Evolutionary conservation across 495 filamentous ascomycete species (phyloP).

Genomic region (Schizothecium vesticola): DNA sequence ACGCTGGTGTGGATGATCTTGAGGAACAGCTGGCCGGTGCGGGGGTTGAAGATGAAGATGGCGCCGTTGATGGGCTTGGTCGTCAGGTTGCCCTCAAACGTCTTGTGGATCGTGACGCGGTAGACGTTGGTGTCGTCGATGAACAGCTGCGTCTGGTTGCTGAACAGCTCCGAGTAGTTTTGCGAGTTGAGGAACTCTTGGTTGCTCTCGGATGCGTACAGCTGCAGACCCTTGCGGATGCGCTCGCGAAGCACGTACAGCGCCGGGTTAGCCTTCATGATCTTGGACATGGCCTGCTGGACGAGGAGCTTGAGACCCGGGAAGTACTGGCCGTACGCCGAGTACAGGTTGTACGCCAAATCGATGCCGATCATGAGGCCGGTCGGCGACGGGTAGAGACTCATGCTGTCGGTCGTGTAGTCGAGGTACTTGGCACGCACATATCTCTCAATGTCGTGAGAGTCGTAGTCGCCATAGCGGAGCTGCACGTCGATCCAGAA

Average conservation of each 20-base stretch:
- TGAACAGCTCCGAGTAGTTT: constrained; percentile 99
- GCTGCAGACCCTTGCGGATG: constrained; percentile 96
- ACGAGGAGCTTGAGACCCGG: constrained; percentile 93
- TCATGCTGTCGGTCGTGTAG: constrained; percentile 99
- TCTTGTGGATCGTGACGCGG: constrained; percentile 99
- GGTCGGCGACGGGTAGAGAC: constrained; percentile 96
- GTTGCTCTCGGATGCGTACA: constrained; percentile 98
- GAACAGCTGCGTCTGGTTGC: constrained; percentile 97
- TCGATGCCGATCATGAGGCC: constrained; percentile 98
- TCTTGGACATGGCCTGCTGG: constrained; percentile 98
- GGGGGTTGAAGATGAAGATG: constrained; percentile 99
- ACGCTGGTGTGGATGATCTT: constrained; percentile 99
- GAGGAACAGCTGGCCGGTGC: constrained; percentile 94
- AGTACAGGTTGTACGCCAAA: constrained; percentile 96
- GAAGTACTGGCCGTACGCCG: constrained; percentile 98
- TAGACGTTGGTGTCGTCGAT: constrained; percentile 99
- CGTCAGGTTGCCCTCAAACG: constrained; percentile 97
- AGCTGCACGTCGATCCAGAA: constrained; percentile 99
- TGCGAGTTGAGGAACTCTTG: constrained; percentile 99
- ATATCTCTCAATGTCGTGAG: constrained; percentile 97
- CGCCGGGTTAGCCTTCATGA: constrained; percentile 99
- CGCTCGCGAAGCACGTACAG: constrained; percentile 95
- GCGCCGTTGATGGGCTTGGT: constrained; percentile 99
- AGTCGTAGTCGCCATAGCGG: constrained; percentile 98
- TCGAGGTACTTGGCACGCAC: constrained; percentile 97